Evolutionary conservation across 164 flowering plant species (phyloP).

Genomic region (Piper betle): DNA sequence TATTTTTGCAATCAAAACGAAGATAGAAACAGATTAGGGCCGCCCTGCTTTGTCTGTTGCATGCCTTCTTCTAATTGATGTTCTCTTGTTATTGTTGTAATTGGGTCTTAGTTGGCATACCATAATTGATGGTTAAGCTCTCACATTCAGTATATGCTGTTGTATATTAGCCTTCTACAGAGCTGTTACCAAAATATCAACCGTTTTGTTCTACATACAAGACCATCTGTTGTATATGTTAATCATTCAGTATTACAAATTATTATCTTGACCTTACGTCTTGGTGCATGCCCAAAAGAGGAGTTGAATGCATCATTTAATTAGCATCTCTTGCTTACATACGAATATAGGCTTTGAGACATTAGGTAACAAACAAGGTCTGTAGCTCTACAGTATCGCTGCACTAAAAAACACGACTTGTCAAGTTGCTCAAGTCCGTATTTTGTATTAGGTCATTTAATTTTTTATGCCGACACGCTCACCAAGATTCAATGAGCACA

Average conservation of each 20-base stretch:
- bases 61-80: not conserved
- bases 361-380: not conserved
- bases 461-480: not conserved
- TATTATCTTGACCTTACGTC: not conserved
- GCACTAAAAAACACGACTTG: not conserved
- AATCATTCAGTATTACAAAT: not conserved
- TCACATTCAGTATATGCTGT: constrained; percentile 8
- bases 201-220: not conserved
- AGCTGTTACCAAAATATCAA: not conserved
- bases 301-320: too few relatives aligned
- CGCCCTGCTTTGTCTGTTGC: not conserved
- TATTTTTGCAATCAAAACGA: not conserved
- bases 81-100: not conserved
- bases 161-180: not conserved
- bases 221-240: not conserved
- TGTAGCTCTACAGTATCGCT: not conserved
- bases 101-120: not conserved
- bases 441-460: not conserved
- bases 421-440: not conserved
- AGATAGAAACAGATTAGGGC: not conserved
- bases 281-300: not conserved
- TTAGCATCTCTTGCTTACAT: too few relatives aligned
- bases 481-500: not conserved
- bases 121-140: constrained; percentile 15
- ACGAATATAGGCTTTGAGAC: not conserved